Conservation (phyloP, 2,329 filamentous ascomycete genomes). For the Aspergillus vadensis region DNA sequence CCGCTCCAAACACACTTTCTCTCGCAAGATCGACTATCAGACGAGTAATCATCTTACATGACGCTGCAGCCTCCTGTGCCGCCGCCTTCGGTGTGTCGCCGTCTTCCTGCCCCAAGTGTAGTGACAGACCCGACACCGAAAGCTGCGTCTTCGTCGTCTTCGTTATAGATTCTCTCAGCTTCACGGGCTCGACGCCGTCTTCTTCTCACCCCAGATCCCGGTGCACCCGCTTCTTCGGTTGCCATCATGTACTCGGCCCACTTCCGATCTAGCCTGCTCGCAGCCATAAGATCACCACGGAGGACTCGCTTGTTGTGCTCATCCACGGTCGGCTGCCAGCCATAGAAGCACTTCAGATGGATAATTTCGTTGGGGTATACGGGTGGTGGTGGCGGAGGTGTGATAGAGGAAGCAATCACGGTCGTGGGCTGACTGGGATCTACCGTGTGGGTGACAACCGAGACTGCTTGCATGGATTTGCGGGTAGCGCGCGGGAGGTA, state of each 20-base stretch:
- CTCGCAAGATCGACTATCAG: neutral
- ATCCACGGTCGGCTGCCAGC: slow-evolving; percentile 91
- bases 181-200: slow-evolving; percentile 77
- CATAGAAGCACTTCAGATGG: slow-evolving; percentile 88
- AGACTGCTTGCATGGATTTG: slow-evolving; percentile 31
- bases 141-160: slow-evolving; percentile 71
- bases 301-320: slow-evolving; percentile 88
- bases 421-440: slow-evolving; percentile 19
- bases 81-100: slow-evolving; percentile 65
- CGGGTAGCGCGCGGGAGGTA: slow-evolving; percentile 61
- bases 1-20: neutral
- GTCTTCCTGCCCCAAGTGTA: slow-evolving; percentile 49
- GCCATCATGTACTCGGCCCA: slow-evolving; percentile 96
- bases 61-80: slow-evolving; percentile 54
- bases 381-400: slow-evolving; percentile 27
- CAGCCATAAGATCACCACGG: slow-evolving; percentile 71
- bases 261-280: slow-evolving; percentile 78
- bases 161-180: slow-evolving; percentile 75
- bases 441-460: slow-evolving; percentile 37
- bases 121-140: slow-evolving; percentile 38
- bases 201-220: slow-evolving; percentile 63
- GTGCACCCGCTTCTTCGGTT: slow-evolving; percentile 75
- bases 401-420: slow-evolving; percentile 29
- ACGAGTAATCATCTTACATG: slow-evolving; percentile 55
- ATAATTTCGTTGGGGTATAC: slow-evolving; percentile 76